Conservation (phyloP, 2,329 filamentous ascomycete genomes). For the Thielaviopsis populi region DNA sequence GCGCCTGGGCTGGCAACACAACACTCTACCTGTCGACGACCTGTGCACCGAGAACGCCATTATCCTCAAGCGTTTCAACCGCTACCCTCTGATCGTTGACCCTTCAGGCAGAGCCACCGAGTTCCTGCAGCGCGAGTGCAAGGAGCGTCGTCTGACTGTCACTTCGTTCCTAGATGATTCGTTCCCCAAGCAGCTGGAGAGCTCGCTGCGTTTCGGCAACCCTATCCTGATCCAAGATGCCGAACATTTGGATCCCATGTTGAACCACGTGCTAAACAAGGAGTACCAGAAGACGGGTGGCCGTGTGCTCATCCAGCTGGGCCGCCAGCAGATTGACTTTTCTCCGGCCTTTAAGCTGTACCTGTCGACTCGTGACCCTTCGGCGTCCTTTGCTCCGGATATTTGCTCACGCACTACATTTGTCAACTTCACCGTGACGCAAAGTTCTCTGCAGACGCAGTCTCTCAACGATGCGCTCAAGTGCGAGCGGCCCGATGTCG, state of each 20-base stretch:
- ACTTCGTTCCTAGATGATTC: constrained; percentile 97
- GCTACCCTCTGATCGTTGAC: constrained; percentile 95
- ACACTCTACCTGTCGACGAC: constrained; percentile 86
- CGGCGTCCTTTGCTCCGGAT: constrained; percentile 86
- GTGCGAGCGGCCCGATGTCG: constrained; percentile 91
- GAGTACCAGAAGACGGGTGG: constrained; percentile 98
- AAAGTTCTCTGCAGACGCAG: constrained; percentile 96
- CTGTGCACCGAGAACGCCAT: constrained; percentile 98
- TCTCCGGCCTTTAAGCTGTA: constrained; percentile 93
- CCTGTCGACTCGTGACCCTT: constrained; percentile 88
- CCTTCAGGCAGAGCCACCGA: constrained; percentile 89
- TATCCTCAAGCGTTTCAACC: constrained; percentile 92
- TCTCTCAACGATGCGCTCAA: constrained; percentile 95
- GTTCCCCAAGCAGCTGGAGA: constrained; percentile 96
- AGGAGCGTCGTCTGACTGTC: constrained; percentile 82
- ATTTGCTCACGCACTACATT: constrained; percentile 97
- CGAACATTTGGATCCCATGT: constrained; percentile 88
- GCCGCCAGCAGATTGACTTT: constrained; percentile 98
- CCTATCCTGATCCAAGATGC: constrained; percentile 97
- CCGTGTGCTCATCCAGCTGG: constrained; percentile 93
- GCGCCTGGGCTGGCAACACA: constrained; percentile 84
- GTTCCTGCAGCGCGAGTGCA: constrained; percentile 88
- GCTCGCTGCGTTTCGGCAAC: constrained; percentile 91
- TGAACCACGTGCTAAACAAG: constrained; percentile 98
- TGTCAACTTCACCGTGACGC: constrained; percentile 98